Conservation (phyloP, 192 early-diverging fungal genomes). For the Thamnidium elegans region DNA sequence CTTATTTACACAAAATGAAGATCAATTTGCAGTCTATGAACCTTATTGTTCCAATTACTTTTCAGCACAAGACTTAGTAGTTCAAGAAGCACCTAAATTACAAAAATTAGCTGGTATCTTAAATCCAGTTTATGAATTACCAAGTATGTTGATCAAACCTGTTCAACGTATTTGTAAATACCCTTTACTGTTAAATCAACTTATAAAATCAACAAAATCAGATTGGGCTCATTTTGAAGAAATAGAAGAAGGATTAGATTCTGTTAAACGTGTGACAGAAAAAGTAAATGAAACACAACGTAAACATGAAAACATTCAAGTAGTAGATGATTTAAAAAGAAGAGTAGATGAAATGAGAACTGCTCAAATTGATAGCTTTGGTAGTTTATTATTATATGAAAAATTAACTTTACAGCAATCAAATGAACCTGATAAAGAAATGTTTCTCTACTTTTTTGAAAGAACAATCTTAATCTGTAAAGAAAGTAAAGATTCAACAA, state of each 20-base stretch:
- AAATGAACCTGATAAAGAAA: conserved; percentile 75
- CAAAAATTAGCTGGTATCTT: conserved; percentile 62
- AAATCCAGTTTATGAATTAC: conserved; percentile 84
- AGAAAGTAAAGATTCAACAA: conserved; percentile 56
- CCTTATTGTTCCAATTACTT: conserved; percentile 93
- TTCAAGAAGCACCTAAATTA: conserved; percentile 62
- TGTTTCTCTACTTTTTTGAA: conserved; percentile 92
- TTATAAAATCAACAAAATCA: conserved; percentile 62
- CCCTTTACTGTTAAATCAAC: conserved; percentile 80
- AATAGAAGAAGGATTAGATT: conserved; percentile 67
- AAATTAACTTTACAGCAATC: conserved; percentile 75
- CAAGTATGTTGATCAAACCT: conserved; percentile 94
- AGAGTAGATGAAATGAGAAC: conserved; percentile 94
- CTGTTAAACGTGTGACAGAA: conserved; percentile 84
- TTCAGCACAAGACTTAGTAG: conserved; percentile 67
- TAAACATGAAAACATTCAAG: conserved; percentile 80
- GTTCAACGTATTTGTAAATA: conserved; percentile 98
- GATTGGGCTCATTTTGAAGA: conserved; percentile 57
- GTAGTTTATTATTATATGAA: conserved; percentile 80
- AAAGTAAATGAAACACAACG: conserved; percentile 90
- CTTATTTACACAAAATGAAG: conserved; percentile 81
- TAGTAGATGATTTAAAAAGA: conserved; percentile 75
- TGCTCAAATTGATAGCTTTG: conserved; percentile 71
- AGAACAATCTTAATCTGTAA: conserved; percentile 91
- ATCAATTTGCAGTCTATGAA: conserved; percentile 82